Percentiles rank a stretch among this genome's conserved stretches.
phyloP scores from a whole-genome alignment of 176 grass and related monocot species.

The Triticum dicoccoides region DNA sequence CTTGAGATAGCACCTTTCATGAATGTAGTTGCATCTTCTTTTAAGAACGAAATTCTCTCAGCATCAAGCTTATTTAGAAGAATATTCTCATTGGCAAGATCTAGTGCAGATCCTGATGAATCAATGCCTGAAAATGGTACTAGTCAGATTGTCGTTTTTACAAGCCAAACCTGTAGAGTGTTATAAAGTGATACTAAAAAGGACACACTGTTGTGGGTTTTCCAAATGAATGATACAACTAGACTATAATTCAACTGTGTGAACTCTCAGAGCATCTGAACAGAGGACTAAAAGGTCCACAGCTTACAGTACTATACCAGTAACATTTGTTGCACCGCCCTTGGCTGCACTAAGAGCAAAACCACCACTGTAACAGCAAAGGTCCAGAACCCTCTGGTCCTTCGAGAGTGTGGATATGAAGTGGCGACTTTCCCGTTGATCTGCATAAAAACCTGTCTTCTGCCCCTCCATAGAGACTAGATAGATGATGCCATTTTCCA shows the following conservation, averaged over 20 bases:
- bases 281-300: conserved; percentile 25
- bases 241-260: not conserved
- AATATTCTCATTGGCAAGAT: conserved; percentile 90
- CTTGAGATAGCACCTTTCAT: conserved; percentile 72
- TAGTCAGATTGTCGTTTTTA: conserved; percentile 6
- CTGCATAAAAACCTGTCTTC: conserved; percentile 99
- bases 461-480: conserved; percentile 82
- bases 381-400: conserved; percentile 68
- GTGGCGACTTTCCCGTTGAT: conserved; percentile 77
- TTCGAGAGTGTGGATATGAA: conserved; percentile 75
- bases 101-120: conserved; percentile 77
- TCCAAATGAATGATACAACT: not conserved
- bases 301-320: conserved; percentile 71
- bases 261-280: conserved; percentile 23
- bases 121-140: conserved; percentile 76
- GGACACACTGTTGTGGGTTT: not conserved
- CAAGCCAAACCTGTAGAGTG: conserved; percentile 8
- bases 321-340: conserved; percentile 74
- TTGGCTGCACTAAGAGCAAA: conserved; percentile 75
- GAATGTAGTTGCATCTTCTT: conserved; percentile 83
- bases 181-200: not conserved
- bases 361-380: conserved; percentile 92
- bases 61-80: conserved; percentile 59
- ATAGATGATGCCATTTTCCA: conserved; percentile 84
- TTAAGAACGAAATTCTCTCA: conserved; percentile 65